Base-by-base conservation (phyloP, 352 stramenopile genomes). In the Phytophthora pini region DNA sequence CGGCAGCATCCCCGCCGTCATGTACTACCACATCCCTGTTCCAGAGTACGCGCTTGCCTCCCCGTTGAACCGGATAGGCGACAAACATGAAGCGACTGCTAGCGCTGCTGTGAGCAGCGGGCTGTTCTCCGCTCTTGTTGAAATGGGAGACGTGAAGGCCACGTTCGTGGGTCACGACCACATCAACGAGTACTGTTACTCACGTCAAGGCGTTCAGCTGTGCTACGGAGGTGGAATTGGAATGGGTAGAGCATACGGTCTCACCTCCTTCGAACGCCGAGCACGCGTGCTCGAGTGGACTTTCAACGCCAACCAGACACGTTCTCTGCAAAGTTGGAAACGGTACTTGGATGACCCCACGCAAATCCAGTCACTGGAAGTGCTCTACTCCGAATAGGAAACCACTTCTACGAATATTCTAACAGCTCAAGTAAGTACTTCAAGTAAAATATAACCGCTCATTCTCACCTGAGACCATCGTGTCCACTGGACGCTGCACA, bases 21-120 rank as follows among this genome's bases (percentile, higher is more conserved):
- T 85, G 66, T 90, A 83, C 60, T 88, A 87, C 45, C 82, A 90
- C 56, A 90, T 90, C 32, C 82, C 77, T 3, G 17, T 89, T 38
- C 56, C 70, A 15, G 82, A 90, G 57, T 89, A 85, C 40, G 64
- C 45, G 11, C 65, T 68, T 39, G 56, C 56, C 5, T 70, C 57
- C n/a, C 64, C 48, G 6, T 58, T 57, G 46, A 74, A 51, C 27
- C 43, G 49, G 11, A 17, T 61, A 3, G 71, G 77, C 9, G 53
- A 74, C 22, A 69, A 74, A 29, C 49, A 83, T 41, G 77, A 86
- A 65, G 38, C 5, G 12, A 68, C 68, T 17, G 52, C 41, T 5
- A 70, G 60, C 32, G 61, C 76, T 34, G 59, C 54, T 8, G 65
- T 78, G 61, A 77, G 76, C 32, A 66, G 65, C 8, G 55, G 69